A percentile compares a stretch with the other conserved stretches of the same genome.
Conservation (phyloP, 257 asterid species). For the Solanum clarkiae region DNA sequence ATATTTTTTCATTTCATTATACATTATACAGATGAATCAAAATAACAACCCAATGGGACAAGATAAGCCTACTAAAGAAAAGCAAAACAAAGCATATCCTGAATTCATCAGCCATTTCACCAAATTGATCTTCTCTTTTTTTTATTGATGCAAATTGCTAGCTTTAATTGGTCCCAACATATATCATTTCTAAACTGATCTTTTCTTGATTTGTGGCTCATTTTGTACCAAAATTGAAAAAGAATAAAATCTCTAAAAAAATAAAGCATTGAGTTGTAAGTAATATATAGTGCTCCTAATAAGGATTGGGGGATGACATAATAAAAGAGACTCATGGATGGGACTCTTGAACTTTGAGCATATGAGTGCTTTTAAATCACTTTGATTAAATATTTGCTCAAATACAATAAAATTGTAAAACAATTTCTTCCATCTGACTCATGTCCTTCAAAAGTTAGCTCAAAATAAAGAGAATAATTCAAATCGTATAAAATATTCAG, state of each 20-base stretch:
- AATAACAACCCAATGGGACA: neutral
- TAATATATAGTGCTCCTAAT: constrained; percentile 2
- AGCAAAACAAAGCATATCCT: neutral
- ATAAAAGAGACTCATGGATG: neutral
- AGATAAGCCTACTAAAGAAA: neutral
- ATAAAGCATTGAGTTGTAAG: neutral
- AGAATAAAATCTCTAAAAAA: neutral
- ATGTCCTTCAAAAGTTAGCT: neutral
- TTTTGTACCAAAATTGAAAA: neutral
- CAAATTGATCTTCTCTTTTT: neutral
- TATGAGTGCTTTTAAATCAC: neutral
- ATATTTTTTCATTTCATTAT: neutral
- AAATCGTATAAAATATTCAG: neutral
- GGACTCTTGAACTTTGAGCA: neutral
- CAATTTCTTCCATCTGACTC: neutral
- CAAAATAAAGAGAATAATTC: neutral
- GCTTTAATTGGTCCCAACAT: neutral
- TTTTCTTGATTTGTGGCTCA: neutral
- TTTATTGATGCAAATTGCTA: neutral
- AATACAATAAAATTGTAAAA: neutral
- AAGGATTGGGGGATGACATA: constrained; percentile 13
- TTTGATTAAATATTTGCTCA: neutral
- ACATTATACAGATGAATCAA: neutral
- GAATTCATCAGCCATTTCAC: neutral
- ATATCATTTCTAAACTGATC: neutral